These are phyloP conservation scores for Aspergillus mulundensis DNA, from an alignment of 495 filamentous ascomycete species.

Conservation along the genomic window DNA sequence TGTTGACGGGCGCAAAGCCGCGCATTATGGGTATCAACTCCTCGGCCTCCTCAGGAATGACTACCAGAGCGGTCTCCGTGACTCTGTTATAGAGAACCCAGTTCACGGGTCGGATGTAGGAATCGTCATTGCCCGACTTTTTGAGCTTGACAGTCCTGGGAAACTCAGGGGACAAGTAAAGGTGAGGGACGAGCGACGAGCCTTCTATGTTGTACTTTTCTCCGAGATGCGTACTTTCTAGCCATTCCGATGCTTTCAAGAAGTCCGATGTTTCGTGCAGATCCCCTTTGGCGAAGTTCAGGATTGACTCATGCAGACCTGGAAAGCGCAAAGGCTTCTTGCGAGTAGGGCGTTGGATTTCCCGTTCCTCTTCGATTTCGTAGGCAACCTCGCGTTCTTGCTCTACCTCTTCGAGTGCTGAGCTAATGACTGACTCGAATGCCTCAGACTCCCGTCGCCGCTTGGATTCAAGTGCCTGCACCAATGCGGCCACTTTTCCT, in stretches of 20 bases:
- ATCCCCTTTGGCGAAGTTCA: slow-evolving; percentile 36
- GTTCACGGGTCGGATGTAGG: slow-evolving; percentile 43
- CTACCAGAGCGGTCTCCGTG: slow-evolving; percentile 39
- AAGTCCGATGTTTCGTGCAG: slow-evolving; percentile 20
- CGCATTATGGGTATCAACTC: slow-evolving; percentile 38
- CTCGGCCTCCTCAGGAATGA: slow-evolving; percentile 56
- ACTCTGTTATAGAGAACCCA: slow-evolving; percentile 44
- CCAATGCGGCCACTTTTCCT: slow-evolving; percentile 7
- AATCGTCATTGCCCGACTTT: slow-evolving; percentile 24
- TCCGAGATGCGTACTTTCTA: slow-evolving; percentile 31
- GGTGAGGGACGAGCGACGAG: slow-evolving; percentile 13
- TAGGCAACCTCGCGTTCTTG: slow-evolving; percentile 39
- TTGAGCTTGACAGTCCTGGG: slow-evolving; percentile 27
- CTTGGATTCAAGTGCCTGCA: slow-evolving; percentile 19
- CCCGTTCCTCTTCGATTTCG: slow-evolving; percentile 32
- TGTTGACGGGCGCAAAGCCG: background rate
- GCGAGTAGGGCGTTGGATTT: slow-evolving; percentile 32
- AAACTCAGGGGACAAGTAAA: slow-evolving; percentile 42
- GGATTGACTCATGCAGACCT: slow-evolving; percentile 33
- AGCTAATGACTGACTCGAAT: slow-evolving; percentile 11
- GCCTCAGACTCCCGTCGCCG: background rate
- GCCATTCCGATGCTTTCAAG: slow-evolving; percentile 25
- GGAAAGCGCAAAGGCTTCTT: slow-evolving; percentile 33
- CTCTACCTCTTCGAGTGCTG: slow-evolving; percentile 51
- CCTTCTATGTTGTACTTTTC: slow-evolving; percentile 28